phyloP scores from a whole-genome alignment of 2,329 filamentous ascomycete genomes.

The Xylaria arbuscula region DNA sequence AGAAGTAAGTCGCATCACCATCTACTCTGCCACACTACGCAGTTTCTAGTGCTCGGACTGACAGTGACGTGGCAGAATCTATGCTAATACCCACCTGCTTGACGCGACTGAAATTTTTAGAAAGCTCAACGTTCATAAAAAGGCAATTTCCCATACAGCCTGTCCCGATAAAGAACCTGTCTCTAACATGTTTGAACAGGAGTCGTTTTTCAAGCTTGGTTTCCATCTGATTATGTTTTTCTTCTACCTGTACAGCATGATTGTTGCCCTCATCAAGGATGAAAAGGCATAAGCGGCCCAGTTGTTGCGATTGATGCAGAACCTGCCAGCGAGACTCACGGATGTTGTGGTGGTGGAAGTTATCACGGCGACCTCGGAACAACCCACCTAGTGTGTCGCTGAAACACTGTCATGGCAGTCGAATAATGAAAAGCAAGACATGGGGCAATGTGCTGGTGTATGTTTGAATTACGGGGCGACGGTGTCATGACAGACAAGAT shows the following conservation, averaged over 20 bases:
- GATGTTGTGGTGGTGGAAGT: constrained; percentile 2
- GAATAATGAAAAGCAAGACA: constrained; percentile 13
- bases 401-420: constrained; percentile 19
- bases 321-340: constrained; percentile 9
- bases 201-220: constrained; percentile 98
- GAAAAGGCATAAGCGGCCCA: constrained; percentile 76
- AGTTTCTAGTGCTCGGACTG: constrained; percentile 30
- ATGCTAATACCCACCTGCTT: constrained; percentile 95
- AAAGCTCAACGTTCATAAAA: constrained; percentile 99
- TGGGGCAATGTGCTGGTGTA: constrained; percentile 14
- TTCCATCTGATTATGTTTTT: constrained; percentile 99
- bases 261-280: constrained; percentile 94
- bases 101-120: constrained; percentile 99
- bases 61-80: constrained; percentile 71
- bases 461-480: constrained; percentile 1
- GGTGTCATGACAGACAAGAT: constrained; percentile 12
- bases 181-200: constrained; percentile 62
- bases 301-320: constrained; percentile 11
- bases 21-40: neutral
- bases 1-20: constrained; percentile 78
- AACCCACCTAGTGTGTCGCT: constrained; percentile 18
- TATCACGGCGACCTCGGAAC: constrained; percentile 10
- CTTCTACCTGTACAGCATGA: constrained; percentile 99
- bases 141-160: constrained; percentile 65
- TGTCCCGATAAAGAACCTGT: neutral